Evolutionary conservation across 108 stramenopile genomes (phyloP).

Genomic region (Skeletonema marinoi): DNA sequence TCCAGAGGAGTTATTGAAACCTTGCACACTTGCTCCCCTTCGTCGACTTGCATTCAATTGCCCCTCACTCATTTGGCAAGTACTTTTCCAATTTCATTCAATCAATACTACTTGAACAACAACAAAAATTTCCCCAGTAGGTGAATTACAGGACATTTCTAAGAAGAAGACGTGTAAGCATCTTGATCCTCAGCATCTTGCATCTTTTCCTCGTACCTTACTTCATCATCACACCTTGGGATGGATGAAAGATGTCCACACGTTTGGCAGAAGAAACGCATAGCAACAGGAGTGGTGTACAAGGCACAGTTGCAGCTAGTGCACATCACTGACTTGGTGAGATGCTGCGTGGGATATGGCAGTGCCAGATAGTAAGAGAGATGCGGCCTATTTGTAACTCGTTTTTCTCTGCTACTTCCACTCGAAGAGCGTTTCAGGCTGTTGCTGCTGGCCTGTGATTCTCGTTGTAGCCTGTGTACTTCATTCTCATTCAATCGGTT

Average conservation of each 20-base stretch:
- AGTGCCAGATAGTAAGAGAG: neutral
- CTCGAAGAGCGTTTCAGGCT: neutral
- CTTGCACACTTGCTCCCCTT: conserved; percentile 84
- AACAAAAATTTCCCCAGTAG: neutral
- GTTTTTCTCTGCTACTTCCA: neutral
- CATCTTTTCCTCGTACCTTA: neutral
- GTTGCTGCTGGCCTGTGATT: neutral
- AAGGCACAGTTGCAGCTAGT: neutral
- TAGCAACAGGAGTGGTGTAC: neutral
- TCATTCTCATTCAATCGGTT: neutral
- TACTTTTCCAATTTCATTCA: conserved; percentile 87
- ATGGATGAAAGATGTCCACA: neutral
- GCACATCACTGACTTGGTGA: neutral
- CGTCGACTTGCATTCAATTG: conserved; percentile 69
- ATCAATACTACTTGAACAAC: neutral
- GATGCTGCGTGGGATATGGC: neutral
- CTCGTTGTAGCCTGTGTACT: neutral
- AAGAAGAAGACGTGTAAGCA: neutral
- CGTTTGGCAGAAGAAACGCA: neutral
- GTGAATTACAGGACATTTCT: neutral
- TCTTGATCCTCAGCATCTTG: neutral
- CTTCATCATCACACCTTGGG: neutral
- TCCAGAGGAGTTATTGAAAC: conserved; percentile 85
- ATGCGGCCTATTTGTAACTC: neutral
- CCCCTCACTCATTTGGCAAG: conserved; percentile 76